Conservation (phyloP, 768 basidiomycete genomes). For the Leccinum ochraceum region DNA sequence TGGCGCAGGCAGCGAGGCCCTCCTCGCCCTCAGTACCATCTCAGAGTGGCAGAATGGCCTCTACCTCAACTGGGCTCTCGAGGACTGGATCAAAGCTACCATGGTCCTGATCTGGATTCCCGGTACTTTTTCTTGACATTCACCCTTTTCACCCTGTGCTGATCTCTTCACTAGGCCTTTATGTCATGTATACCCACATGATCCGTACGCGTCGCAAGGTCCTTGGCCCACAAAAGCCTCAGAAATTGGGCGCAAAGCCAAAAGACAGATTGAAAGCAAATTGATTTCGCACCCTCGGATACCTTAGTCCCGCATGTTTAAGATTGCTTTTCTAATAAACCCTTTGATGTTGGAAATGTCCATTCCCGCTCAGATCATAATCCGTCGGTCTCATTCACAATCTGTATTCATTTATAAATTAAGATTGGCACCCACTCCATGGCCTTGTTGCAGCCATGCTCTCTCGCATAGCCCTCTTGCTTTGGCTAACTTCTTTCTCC, state of each 20-base stretch:
- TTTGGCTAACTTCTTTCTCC: conserved; percentile 8
- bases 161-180: conserved; percentile 39
- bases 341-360: conserved; percentile 9
- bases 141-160: neutral
- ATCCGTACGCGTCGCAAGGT: conserved; percentile 56
- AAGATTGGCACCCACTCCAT: neutral
- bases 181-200: conserved; percentile 62
- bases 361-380: conserved; percentile 10
- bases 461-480: neutral
- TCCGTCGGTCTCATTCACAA: conserved; percentile 12
- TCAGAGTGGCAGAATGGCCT: conserved; percentile 48
- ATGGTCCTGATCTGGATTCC: conserved; percentile 89
- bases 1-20: conserved; percentile 90
- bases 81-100: conserved; percentile 56
- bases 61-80: conserved; percentile 48
- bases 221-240: conserved; percentile 39
- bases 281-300: conserved; percentile 2
- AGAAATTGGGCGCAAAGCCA: conserved; percentile 36
- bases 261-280: conserved; percentile 31
- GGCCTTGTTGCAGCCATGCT: conserved; percentile 12
- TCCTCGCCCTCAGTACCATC: conserved; percentile 77
- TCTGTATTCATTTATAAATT: conserved; percentile 7
- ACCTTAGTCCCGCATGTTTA: neutral
- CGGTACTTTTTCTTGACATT: conserved; percentile 46
- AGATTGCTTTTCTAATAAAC: conserved; percentile 23